Evolutionary conservation across 2,329 filamentous ascomycete genomes (phyloP).

Genomic region (Hypoxylon sp.): DNA sequence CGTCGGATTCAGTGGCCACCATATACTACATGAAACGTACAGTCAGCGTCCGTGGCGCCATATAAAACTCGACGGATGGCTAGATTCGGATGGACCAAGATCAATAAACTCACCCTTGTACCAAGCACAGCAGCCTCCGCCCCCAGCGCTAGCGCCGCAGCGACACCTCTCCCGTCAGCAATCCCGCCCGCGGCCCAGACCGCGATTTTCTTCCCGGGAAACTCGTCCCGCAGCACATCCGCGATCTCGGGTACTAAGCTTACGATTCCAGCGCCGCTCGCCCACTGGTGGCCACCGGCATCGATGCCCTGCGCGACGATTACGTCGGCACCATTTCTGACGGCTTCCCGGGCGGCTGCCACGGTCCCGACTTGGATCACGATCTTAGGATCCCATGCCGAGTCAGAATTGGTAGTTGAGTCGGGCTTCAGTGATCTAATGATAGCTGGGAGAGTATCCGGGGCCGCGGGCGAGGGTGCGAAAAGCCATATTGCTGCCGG

Average conservation of each 20-base stretch:
- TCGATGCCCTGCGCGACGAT: slow-evolving; percentile 68
- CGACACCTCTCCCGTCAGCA: slow-evolving; percentile 62
- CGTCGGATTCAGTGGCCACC: slow-evolving; percentile 55
- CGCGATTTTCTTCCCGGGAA: slow-evolving; percentile 47
- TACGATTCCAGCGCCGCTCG: slow-evolving; percentile 61
- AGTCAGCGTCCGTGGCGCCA: slow-evolving; percentile 19
- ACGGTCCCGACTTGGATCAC: slow-evolving; percentile 68
- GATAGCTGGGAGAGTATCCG: slow-evolving; percentile 44
- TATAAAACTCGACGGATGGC: background rate
- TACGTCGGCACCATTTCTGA: slow-evolving; percentile 59
- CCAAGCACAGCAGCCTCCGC: slow-evolving; percentile 50
- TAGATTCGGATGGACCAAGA: background rate
- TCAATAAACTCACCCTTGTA: slow-evolving; percentile 49
- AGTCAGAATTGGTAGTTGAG: background rate
- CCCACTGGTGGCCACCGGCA: slow-evolving; percentile 68
- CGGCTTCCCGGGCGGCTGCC: slow-evolving; percentile 59
- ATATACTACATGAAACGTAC: slow-evolving; percentile 51
- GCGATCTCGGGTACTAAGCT: slow-evolving; percentile 64
- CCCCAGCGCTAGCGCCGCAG: slow-evolving; percentile 64
- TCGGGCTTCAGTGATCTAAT: slow-evolving; percentile 38
- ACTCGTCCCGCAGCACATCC: slow-evolving; percentile 57
- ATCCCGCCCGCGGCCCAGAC: slow-evolving; percentile 67
- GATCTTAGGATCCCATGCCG: slow-evolving; percentile 57
- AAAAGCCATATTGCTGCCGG: slow-evolving; percentile 78
- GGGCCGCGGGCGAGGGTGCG: slow-evolving; percentile 63